Percentiles rank a stretch among this genome's conserved stretches.
These are phyloP conservation scores for Aspergillus affinis DNA, from an alignment of 495 filamentous ascomycete genomes.

Conservation along the genomic window DNA sequence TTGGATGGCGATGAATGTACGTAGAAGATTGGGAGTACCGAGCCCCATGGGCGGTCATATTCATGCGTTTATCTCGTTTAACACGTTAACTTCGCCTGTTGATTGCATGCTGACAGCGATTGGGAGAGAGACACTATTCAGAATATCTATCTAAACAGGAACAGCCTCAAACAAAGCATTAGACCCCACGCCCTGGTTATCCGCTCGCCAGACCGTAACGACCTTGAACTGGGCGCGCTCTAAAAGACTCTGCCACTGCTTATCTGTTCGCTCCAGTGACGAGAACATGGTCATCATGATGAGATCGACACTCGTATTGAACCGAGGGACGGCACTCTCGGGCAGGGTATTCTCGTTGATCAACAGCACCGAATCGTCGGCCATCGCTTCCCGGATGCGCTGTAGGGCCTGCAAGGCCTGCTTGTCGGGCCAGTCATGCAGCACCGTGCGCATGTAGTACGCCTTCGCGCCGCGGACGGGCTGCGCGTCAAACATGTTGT, in stretches of 20 bases:
- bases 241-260: conserved; percentile 10
- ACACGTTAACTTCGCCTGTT: too few relatives aligned
- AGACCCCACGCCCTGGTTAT: neutral
- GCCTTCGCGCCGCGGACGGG: conserved; percentile 37
- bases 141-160: neutral
- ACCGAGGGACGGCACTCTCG: conserved; percentile 30
- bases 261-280: conserved; percentile 32
- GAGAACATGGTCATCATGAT: conserved; percentile 39
- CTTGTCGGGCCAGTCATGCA: conserved; percentile 51
- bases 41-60: too few relatives aligned
- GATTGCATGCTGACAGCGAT: too few relatives aligned
- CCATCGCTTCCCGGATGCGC: conserved; percentile 40
- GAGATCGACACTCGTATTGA: conserved; percentile 36
- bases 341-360: conserved; percentile 45
- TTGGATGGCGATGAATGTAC: too few relatives aligned
- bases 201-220: conserved; percentile 1
- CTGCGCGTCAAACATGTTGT: conserved; percentile 51
- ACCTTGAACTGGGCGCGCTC: conserved; percentile 1
- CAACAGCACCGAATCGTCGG: conserved; percentile 34
- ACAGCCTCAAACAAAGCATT: conserved; percentile 1
- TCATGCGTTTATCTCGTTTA: too few relatives aligned
- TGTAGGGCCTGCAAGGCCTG: conserved; percentile 38
- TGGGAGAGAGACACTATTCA: too few relatives aligned
- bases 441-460: conserved; percentile 34
- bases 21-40: too few relatives aligned